Percentiles rank a stretch among this genome's conserved stretches.
phyloP scores from a whole-genome alignment of 139 green algal species.

The Closterium sp. region DNA sequence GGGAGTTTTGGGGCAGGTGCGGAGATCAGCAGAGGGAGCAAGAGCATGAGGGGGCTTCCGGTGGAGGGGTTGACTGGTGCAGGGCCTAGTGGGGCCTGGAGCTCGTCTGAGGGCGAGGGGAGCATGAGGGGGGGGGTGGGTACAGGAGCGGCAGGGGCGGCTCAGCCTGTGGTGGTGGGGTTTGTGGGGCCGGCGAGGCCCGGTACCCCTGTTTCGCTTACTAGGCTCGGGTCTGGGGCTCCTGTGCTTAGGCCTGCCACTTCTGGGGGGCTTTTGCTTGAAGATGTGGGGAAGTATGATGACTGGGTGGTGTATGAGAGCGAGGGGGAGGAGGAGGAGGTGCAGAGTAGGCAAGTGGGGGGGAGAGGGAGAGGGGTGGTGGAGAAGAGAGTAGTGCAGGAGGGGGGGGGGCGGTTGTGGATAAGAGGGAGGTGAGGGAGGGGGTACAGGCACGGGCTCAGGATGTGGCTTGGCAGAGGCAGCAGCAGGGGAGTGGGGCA shows the following conservation, averaged over 20 bases:
- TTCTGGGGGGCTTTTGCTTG: not conserved
- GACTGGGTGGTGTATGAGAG: not conserved
- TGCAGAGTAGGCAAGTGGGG: not conserved
- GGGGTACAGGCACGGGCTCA: not conserved
- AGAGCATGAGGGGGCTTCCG: too few relatives aligned
- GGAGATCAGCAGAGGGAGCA: too few relatives aligned
- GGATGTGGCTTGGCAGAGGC: not conserved
- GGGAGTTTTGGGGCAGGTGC: too few relatives aligned
- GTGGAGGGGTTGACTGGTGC: too few relatives aligned
- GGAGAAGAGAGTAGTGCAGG: not conserved
- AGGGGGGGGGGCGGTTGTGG: not conserved
- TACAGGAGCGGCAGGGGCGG: not conserved
- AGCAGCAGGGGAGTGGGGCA: not conserved
- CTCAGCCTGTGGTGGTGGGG: not conserved
- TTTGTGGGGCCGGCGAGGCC: not conserved
- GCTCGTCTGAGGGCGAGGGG: not conserved
- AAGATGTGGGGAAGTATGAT: not conserved
- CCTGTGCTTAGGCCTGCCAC: not conserved
- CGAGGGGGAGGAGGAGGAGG: not conserved
- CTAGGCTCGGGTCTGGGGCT: not conserved
- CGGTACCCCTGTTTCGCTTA: not conserved
- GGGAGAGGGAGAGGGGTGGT: not conserved
- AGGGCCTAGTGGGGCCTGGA: not conserved
- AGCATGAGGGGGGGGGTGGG: not conserved
- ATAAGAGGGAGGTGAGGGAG: not conserved